Conservation (phyloP, 2,329 filamentous ascomycete genomes). For the Aspergillus sp. region DNA sequence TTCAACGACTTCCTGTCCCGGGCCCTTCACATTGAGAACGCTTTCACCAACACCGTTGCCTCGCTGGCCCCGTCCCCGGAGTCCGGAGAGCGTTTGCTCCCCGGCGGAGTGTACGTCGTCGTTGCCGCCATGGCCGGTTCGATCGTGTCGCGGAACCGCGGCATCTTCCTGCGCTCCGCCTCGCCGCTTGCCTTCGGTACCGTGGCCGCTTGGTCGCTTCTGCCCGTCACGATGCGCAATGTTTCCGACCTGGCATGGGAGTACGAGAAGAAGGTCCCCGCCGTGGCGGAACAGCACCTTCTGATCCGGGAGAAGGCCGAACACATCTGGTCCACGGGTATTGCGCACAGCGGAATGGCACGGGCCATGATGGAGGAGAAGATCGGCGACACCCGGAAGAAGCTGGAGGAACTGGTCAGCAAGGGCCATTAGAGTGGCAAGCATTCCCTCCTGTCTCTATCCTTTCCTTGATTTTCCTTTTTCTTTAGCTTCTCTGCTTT, state of each 20-base stretch:
- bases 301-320: conserved; percentile 67
- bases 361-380: conserved; percentile 75
- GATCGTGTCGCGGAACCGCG: conserved; percentile 86
- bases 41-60: conserved; percentile 84
- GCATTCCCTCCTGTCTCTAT: conserved; percentile 1
- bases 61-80: conserved; percentile 83
- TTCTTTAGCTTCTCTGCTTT: conserved; percentile 1
- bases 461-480: conserved; percentile 5
- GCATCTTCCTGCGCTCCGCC: conserved; percentile 73
- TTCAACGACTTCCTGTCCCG: conserved; percentile 80
- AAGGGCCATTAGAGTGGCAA: conserved; percentile 71
- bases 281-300: conserved; percentile 77
- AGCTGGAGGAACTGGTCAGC: conserved; percentile 84
- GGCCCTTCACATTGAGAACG: conserved; percentile 81
- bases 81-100: conserved; percentile 84
- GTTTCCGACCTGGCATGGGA: conserved; percentile 82
- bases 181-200: conserved; percentile 78
- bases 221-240: conserved; percentile 90
- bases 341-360: conserved; percentile 70
- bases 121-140: conserved; percentile 93
- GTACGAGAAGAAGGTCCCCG: conserved; percentile 88
- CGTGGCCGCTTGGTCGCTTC: conserved; percentile 76
- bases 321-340: conserved; percentile 70
- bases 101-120: conserved; percentile 86
- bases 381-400: conserved; percentile 71